phyloP scores from a whole-genome alignment of 139 green algal genomes.

The Coelastrella sp. region DNA sequence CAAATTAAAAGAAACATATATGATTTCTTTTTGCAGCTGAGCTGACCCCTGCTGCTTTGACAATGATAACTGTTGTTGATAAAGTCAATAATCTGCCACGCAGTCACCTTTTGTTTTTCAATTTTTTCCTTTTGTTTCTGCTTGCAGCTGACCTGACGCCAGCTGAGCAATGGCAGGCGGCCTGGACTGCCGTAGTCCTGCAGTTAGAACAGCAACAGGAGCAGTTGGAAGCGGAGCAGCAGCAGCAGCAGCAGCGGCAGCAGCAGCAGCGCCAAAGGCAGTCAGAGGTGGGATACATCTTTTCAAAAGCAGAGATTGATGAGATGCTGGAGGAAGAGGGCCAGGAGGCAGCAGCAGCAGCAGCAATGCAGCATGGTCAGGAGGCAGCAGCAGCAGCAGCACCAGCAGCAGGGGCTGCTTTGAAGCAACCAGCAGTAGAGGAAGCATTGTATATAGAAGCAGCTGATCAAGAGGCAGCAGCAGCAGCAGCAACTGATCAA shows the following conservation, averaged over 20 bases:
- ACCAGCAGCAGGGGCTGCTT: background rate
- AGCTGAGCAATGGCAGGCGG: background rate
- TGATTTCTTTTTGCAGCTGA: no score
- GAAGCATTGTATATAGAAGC: no score
- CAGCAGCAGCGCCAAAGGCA: background rate
- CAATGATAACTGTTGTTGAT: no score
- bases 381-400: background rate
- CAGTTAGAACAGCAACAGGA: slow-evolving; percentile 32
- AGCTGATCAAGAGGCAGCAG: background rate
- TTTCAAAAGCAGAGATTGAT: no score
- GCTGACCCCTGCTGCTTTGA: no score
- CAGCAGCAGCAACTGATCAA: background rate
- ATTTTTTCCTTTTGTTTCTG: no score
- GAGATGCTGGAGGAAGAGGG: no score
- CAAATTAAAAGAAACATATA: no score
- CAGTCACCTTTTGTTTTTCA: no score
- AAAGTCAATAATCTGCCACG: no score
- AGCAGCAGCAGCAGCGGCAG: background rate
- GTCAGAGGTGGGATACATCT: background rate
- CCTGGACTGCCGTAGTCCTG: background rate
- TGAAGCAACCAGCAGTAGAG: background rate
- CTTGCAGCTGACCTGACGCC: background rate
- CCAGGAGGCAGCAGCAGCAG: background rate
- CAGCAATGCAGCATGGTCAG: background rate
- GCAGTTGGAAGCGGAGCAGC: background rate